Conservation (phyloP, 78 protist species). For the Speleostelium caveatum region DNA sequence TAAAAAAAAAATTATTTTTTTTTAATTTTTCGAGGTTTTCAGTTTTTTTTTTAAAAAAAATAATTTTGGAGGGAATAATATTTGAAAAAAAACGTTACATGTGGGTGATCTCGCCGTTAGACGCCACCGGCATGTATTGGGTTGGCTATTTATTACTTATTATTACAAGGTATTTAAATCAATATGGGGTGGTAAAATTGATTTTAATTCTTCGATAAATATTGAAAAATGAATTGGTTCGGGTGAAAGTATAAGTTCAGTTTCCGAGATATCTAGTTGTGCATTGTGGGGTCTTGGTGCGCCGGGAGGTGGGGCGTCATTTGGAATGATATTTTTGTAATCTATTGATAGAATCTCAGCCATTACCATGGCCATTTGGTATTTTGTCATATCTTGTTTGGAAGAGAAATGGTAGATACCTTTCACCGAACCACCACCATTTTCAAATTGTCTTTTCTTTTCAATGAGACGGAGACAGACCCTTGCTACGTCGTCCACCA, state of each 20-base stretch:
- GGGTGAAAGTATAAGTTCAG: background rate
- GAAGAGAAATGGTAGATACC: slow-evolving; percentile 47
- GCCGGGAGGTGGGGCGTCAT: background rate
- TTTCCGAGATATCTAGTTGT: slow-evolving; percentile 8
- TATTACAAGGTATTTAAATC: too few relatives aligned
- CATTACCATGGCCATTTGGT: slow-evolving; percentile 49
- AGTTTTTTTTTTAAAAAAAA: too few relatives aligned
- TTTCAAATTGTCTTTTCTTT: background rate
- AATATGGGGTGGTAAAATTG: too few relatives aligned
- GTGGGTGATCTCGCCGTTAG: too few relatives aligned
- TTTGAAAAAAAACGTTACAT: too few relatives aligned
- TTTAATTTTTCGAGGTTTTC: too few relatives aligned
- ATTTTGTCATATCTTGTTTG: slow-evolving; percentile 18
- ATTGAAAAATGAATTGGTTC: too few relatives aligned
- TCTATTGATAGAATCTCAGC: background rate
- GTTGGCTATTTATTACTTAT: too few relatives aligned
- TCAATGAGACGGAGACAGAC: background rate
- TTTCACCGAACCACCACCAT: background rate
- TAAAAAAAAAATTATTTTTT: too few relatives aligned
- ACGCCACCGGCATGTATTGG: too few relatives aligned
- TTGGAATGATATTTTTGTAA: background rate
- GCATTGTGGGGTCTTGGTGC: slow-evolving; percentile 66
- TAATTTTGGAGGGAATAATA: too few relatives aligned
- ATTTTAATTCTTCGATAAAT: too few relatives aligned
- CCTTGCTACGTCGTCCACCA: slow-evolving; percentile 66